Evolutionary conservation across 139 green algal genomes (phyloP), one percentile per base, ranked within the genome.

Genomic region (Auxenochlorella pyrenoidosa): DNA sequence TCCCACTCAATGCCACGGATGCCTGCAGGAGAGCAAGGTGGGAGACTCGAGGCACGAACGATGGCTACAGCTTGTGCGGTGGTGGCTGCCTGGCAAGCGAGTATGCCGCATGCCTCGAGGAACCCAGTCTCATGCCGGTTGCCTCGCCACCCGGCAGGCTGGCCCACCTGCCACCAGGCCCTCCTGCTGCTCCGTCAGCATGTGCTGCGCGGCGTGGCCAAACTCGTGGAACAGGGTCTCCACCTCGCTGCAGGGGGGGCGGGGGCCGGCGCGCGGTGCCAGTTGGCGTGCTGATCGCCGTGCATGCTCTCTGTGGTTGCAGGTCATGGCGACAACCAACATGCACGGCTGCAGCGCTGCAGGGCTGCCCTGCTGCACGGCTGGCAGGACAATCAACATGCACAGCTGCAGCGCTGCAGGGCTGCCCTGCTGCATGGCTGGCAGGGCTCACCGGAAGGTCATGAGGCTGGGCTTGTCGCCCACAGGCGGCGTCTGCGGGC

Each of bases 191-290:
- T 93, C 83, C 5, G 97, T 99, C 82, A 99, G 90, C 97, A 99
- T 98, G 94, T 99, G 96, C 93, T 98, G 97, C 88, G 97, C 88
- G 26, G 95, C 95, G 89, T 99, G 97, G 41, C 97, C 96, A 91
- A 95, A 96, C 93, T 99, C 97, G 91, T 99, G 97, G 92, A 99
- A 99, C 30, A 99, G 91, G 21, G 97, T 99, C 94, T 99, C 97
- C 75, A 99, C 97, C 86, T 98, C 93, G 76, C 94, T 88, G 94
- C 98, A 98, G 28, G 58, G 54, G 12, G 54, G 16, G 54, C 15
- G 16, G 54, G 54, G 15, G 54, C 2, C 2, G 12, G 54, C 15
- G 28, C 36, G 2, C 1, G 24, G 28, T 36, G 26, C 15, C 79
- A 84, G 41, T 54, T 6, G 6, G 68, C 24, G 16, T 19, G 34